A percentile compares a stretch with the other conserved stretches of the same genome.
phyloP scores from a whole-genome alignment of 176 grass and related monocot species.

The Themeda triandra region DNA sequence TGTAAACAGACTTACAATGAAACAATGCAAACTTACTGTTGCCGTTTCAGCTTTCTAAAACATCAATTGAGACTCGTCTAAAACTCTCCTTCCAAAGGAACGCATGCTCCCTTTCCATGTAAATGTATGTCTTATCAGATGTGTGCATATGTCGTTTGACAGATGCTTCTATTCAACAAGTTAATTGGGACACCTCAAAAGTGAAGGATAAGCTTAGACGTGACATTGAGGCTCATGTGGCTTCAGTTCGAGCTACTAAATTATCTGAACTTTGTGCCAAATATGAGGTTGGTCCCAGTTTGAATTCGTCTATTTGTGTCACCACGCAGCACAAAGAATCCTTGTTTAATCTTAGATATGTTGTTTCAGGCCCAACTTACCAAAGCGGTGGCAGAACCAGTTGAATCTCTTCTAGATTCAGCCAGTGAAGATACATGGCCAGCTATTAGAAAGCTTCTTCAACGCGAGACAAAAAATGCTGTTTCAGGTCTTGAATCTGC shows the following conservation, averaged over 20 bases:
- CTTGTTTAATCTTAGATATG: slow-evolving; percentile 20
- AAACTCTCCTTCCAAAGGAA: too few species aligned
- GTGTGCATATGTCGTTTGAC: too few species aligned
- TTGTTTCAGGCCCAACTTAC: slow-evolving; percentile 65
- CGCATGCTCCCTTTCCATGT: too few species aligned
- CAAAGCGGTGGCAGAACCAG: slow-evolving; percentile 74
- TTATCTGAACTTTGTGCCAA: slow-evolving; percentile 68
- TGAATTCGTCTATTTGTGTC: slow-evolving; percentile 22
- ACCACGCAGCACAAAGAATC: background rate
- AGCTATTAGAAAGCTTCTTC: slow-evolving; percentile 84
- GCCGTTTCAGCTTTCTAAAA: too few species aligned
- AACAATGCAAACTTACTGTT: background rate
- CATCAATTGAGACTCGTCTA: too few species aligned
- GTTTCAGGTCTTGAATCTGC: slow-evolving; percentile 66
- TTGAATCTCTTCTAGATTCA: slow-evolving; percentile 84
- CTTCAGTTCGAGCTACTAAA: slow-evolving; percentile 63
- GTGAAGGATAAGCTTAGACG: too few species aligned
- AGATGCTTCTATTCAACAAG: too few species aligned
- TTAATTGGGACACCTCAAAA: too few species aligned
- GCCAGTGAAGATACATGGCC: slow-evolving; percentile 84
- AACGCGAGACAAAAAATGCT: slow-evolving; percentile 62
- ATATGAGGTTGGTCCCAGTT: slow-evolving; percentile 67
- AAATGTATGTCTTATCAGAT: too few species aligned
- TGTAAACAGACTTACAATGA: background rate
- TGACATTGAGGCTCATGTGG: too few species aligned